Base-by-base conservation (phyloP, 2,329 filamentous ascomycete genomes). In the Cercospora sp. region DNA sequence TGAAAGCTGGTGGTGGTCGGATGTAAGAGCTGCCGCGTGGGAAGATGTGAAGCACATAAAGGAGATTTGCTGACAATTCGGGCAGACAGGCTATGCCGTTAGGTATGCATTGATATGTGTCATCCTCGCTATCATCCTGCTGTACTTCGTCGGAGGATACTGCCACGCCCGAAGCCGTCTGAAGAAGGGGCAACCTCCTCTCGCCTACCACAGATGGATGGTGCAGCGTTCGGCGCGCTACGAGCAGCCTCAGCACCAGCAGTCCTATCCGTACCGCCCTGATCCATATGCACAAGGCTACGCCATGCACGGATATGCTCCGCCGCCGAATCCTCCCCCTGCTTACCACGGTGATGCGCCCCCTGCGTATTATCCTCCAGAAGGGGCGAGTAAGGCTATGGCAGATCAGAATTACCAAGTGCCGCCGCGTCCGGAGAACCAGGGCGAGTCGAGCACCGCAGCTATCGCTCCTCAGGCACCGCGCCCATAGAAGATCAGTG, bases 41-140 rank as follows among this genome's bases (percentile, higher is more conserved):
- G 20, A n/a, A 55, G 23, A 55, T 30, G 13, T 30, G 13, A 59
- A 33, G 55, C 5, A 63, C 26, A 20, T 4, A 18, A 26, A 33
- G 9, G 31, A 42, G 45, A 51, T 13, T 31, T 63, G 45, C 42
- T 31, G 60, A 63, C 60, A 62, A 48, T 31, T 13, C 13, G 33
- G 13, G 31, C 66, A 76, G 75, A 72, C 71, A 55, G 75, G 75
- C 66, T 79, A 85, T 65, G 89, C 89, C 67, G 82, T 93, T 74
- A 91, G 92, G 79, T 94, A 91, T 87, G 84, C 85, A 58, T 80
- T 94, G 68, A 87, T 94, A 75, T 85, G 86, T 68, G 80, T 83
- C 69, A 77, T 94, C 71, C 82, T 91, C 73, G 67, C 84, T 65
- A 65, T 88, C 68, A 79, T 92, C 74, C 77, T 87, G 63, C 74